These are phyloP conservation scores for Beauveria sp. DNA, from an alignment of 2,329 filamentous ascomycete genomes.

Conservation along the genomic window DNA sequence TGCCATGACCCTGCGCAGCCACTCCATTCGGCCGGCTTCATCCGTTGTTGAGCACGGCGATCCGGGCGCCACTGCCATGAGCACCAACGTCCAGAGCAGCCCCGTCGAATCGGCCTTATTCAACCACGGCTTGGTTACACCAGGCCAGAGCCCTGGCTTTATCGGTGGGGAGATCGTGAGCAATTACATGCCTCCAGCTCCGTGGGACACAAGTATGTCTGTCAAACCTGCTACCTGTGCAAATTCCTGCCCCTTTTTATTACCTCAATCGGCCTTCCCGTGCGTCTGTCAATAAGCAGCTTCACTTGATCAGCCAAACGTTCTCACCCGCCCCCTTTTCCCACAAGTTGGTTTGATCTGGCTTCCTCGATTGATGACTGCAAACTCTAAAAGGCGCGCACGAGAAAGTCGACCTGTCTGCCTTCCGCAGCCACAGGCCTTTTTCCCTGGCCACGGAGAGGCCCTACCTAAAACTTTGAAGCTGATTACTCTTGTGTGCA, in stretches of 20 bases:
- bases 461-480: neutral
- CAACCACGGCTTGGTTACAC: neutral
- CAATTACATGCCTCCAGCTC: neutral
- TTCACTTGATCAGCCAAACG: neutral
- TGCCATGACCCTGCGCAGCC: neutral
- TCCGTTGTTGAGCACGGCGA: neutral
- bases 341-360: neutral
- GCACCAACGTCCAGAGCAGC: neutral
- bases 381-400: neutral
- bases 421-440: neutral
- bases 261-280: neutral
- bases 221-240: neutral
- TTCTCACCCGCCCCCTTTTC: neutral
- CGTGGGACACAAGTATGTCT: neutral
- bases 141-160: neutral
- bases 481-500: neutral
- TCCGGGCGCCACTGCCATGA: neutral
- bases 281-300: neutral
- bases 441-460: neutral
- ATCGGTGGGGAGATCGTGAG: neutral
- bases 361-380: neutral
- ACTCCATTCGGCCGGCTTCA: neutral
- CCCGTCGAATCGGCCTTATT: neutral
- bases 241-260: neutral
- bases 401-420: neutral